Conservation (phyloP, 345 rosid species). For the Limnanthes douglasii region DNA sequence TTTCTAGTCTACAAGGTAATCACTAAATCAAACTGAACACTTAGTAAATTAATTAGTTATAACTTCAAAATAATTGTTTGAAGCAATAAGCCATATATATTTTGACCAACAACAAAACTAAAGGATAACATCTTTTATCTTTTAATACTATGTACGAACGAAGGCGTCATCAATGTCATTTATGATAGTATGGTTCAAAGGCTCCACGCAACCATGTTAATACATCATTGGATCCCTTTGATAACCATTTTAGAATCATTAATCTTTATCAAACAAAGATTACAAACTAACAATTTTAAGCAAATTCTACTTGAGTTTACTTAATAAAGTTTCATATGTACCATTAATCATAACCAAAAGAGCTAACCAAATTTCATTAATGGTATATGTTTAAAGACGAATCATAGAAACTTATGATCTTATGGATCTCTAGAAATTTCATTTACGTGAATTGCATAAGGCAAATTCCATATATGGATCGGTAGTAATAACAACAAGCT, state of each 20-base stretch:
- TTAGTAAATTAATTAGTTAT: too few relatives aligned
- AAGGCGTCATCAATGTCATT: conserved; percentile 82
- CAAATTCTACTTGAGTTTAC: too few relatives aligned
- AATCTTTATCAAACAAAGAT: conserved; percentile 24
- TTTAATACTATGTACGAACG: conserved; percentile 81
- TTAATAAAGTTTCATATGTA: too few relatives aligned
- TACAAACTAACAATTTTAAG: neutral
- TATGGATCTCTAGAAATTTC: conserved; percentile 45
- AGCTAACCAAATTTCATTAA: neutral
- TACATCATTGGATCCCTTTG: conserved; percentile 65
- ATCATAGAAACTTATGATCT: conserved; percentile 38
- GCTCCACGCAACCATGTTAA: conserved; percentile 96
- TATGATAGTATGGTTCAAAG: conserved; percentile 60
- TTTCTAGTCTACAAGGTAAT: conserved; percentile 86
- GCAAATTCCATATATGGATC: conserved; percentile 83
- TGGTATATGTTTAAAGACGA: too few relatives aligned
- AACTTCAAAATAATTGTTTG: neutral
- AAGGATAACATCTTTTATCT: conserved; percentile 23
- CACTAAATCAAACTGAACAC: too few relatives aligned
- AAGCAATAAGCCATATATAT: too few relatives aligned
- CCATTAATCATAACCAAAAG: too few relatives aligned
- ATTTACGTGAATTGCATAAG: conserved; percentile 82
- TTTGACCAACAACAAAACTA: neutral
- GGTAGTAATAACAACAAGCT: conserved; percentile 76
- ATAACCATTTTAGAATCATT: conserved; percentile 51